Evolutionary conservation across 306 rosid species (phyloP), one percentile per base, ranked within the genome.

Genomic region (Hippophae rhamnoides): DNA sequence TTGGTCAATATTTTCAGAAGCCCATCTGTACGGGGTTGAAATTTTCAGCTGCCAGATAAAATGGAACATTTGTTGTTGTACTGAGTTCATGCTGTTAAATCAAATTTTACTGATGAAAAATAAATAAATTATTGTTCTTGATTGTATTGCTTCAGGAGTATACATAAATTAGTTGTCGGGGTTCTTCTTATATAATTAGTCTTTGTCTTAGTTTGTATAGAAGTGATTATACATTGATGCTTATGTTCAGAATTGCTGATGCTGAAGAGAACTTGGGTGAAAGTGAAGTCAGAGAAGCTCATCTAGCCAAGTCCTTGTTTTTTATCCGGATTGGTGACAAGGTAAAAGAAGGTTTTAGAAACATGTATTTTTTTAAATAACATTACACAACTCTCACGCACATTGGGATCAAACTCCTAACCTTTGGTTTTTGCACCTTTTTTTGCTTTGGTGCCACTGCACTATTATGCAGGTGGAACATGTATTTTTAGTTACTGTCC

Each of bases 211-310:
- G 9, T 41, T 54, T 52, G 45, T 7, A 25, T 67, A 65, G 51
- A 57, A 55, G 47, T 43, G 48, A 42, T 53, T 73, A 8, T 45
- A 45, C 69, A 56, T 66, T 56, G 65, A 48, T 77, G 69, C 61
- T 38, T 65, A 51, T 69, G 57, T 73, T 52, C 38, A 93, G 99
- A 82, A 88, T 88, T 75, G 95, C 97, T 62, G 99, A 93, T 60
- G 97, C 99, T 0, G 99, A 93, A 73, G 97, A 88, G 57, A 93
- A 93, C 80, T 79, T 93, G 42, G 99, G 99, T 7, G 99, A 93
- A 80, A 93, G 97, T 80, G 99, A 93, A 83, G 99, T 93, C 49
- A 84, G 99, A 42, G 99, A 93, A 78, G 99, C 99, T 61, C 99
- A 92, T 71, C 63, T 92, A 72, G 99, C 99, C 18, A 92, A 92